Evolutionary conservation across 1,139 yeast genomes (phyloP).

Genomic region (Kodamaea sp.): DNA sequence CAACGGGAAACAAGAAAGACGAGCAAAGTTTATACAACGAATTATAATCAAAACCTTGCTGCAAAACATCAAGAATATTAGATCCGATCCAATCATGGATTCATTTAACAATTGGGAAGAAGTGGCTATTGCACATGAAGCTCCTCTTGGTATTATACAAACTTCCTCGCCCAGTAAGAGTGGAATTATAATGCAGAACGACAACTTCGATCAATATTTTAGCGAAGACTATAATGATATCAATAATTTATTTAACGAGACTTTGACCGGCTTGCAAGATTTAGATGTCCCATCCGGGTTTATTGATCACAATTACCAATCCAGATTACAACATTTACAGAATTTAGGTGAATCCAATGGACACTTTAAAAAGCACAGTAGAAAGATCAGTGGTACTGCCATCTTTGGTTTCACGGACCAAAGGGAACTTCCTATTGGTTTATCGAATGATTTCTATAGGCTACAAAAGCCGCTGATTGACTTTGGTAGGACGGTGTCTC

Average conservation of each 20-base stretch:
- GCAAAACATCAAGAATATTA: no score
- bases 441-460: slow-evolving; percentile 22
- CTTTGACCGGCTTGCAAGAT: slow-evolving; percentile 45
- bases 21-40: no score
- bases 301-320: slow-evolving; percentile 5
- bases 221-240: slow-evolving; percentile 27
- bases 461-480: slow-evolving; percentile 18
- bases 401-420: slow-evolving; percentile 60
- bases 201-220: slow-evolving; percentile 39
- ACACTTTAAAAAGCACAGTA: slow-evolving; percentile 23
- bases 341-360: no score
- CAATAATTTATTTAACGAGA: slow-evolving; percentile 42
- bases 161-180: slow-evolving; percentile 18
- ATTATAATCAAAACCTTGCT: no score
- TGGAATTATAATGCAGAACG: slow-evolving; percentile 39
- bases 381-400: slow-evolving; percentile 57
- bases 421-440: slow-evolving; percentile 45
- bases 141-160: slow-evolving; percentile 1
- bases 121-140: slow-evolving; percentile 5
- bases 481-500: slow-evolving; percentile 31
- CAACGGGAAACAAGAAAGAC: no score
- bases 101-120: slow-evolving; percentile 29
- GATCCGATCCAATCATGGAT: slow-evolving; percentile 18
- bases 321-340: background rate
- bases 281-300: slow-evolving; percentile 46